These are phyloP conservation scores for Sphagnum magellanicum DNA, from an alignment of 228 moss, liverwort and hornwort genomes.

Conservation along the genomic window DNA sequence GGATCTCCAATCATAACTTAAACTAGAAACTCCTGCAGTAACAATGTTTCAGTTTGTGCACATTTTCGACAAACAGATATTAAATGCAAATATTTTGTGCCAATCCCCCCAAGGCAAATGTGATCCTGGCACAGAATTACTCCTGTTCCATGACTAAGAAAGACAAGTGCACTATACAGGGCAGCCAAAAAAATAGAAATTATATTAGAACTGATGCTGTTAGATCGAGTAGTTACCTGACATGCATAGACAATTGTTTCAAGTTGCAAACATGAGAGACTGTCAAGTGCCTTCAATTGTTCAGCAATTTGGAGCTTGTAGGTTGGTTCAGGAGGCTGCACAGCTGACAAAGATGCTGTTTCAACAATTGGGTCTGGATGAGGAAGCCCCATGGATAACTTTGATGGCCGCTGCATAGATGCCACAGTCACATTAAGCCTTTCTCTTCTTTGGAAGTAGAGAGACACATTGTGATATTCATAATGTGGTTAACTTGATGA, in stretches of 20 bases:
- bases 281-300: constrained; percentile 69
- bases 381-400: constrained; percentile 77
- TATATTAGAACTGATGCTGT: too few species aligned
- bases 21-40: too few species aligned
- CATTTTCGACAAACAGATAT: too few species aligned
- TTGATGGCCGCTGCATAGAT: constrained; percentile 72
- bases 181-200: too few species aligned
- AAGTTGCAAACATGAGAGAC: constrained; percentile 83
- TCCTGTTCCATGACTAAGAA: too few species aligned
- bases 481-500: neutral
- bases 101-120: too few species aligned
- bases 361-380: constrained; percentile 99
- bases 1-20: too few species aligned
- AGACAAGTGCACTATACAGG: too few species aligned
- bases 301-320: constrained; percentile 65
- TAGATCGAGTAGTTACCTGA: constrained; percentile 35
- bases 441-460: neutral
- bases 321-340: constrained; percentile 95
- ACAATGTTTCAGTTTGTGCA: too few species aligned
- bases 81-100: too few species aligned
- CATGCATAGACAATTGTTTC: constrained; percentile 97
- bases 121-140: too few species aligned
- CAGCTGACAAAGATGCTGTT: constrained; percentile 94
- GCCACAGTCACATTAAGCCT: neutral
- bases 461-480: neutral